phyloP scores from a whole-genome alignment of 31 red algal species.

The Asparagopsis taxiformis region DNA sequence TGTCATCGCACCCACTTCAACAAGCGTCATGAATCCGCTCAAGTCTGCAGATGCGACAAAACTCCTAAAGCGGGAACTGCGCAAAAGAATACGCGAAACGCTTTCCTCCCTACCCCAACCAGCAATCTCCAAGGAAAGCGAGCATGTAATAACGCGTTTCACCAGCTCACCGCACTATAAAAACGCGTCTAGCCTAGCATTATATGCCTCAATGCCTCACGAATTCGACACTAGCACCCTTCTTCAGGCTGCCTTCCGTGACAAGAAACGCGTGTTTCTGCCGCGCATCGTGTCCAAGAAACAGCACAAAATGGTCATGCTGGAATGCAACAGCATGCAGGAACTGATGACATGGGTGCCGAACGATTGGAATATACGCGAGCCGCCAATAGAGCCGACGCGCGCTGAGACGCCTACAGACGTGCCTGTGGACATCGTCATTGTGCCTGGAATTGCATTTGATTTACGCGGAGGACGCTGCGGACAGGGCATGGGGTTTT shows the following conservation, averaged over 20 bases:
- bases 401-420: conserved; percentile 28
- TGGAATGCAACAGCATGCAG: conserved; percentile 26
- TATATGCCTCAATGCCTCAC: conserved; percentile 71
- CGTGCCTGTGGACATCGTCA: conserved; percentile 70
- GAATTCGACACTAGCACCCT: conserved; percentile 66
- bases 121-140: conserved; percentile 20
- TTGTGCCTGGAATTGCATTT: conserved; percentile 95
- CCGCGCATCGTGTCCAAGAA: conserved; percentile 48
- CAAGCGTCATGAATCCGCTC: not conserved
- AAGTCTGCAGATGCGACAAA: not conserved
- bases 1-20: too few relatives aligned
- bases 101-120: conserved; percentile 20
- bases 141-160: conserved; percentile 7
- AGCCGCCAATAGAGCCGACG: conserved; percentile 61
- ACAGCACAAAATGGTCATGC: conserved; percentile 41
- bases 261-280: conserved; percentile 65
- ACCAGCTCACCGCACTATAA: conserved; percentile 25
- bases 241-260: conserved; percentile 24
- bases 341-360: conserved; percentile 55
- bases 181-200: conserved; percentile 46
- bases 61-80: conserved; percentile 72
- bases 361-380: conserved; percentile 64
- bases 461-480: conserved; percentile 67
- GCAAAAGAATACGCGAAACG: conserved; percentile 61
- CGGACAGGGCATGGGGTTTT: conserved; percentile 94